Evolutionary conservation across 495 filamentous ascomycete genomes (phyloP), one percentile per base, ranked within the genome.

Genomic region (Entonaema liquescens): DNA sequence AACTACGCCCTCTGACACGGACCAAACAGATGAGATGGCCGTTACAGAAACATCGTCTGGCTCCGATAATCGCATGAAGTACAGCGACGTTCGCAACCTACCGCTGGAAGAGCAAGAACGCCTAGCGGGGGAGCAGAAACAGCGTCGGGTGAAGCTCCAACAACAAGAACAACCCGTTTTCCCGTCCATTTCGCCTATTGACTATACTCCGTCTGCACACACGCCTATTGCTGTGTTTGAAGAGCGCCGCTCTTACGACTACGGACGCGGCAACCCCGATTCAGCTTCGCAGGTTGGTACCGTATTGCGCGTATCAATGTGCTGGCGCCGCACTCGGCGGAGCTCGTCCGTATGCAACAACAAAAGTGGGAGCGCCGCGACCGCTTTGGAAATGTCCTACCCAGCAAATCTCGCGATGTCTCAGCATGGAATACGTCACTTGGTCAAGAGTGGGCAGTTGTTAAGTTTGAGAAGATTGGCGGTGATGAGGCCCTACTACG

Each of bases 261-360:
- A 25, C 1, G 33, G 23, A 12, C n/a, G 19, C 5, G 13, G 28
- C 19, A 8, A 9, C 11, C 12, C 19, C 36, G 23, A 7, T 76
- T 74, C 40, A 38, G 42, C 5, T 78, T 78, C 62, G 53, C 28
- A 2, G 76, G 76, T 11, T 78, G 76, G 76, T 71, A 67, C 64
- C 57, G 13, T 15, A 36, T 76, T 25, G 28, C 40, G n/a, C 69
- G 65, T 9, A 28, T 78, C 60, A 70, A 62, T 35, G 21, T 77
- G n/a, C 68, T 77, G 0, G 62, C 69, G 0, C 76, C 76, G 17
- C 55, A 49, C 21, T 72, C 71, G 0, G 42, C 60, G 11, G 73
- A 76, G 66, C 73, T 77, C 25, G 60, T 67, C 17, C 62, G 68
- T 13, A 70, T 77, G 73, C 66, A 67, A 29, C 29, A 67, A 25